phyloP scores from a whole-genome alignment of 2,329 filamentous ascomycete genomes.

The Alternaria conjuncta region DNA sequence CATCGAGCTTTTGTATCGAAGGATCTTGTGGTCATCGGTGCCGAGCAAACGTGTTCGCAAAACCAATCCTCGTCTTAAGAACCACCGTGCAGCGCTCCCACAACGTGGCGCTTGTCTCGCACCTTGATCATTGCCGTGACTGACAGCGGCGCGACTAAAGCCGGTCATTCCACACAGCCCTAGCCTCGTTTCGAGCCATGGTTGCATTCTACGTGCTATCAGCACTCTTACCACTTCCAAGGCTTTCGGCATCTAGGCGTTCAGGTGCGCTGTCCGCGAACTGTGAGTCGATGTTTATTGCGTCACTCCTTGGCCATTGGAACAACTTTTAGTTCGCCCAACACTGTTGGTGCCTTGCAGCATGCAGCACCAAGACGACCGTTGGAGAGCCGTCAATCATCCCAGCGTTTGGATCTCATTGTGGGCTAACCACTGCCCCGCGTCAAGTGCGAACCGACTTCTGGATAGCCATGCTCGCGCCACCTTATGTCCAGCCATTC shows the following conservation, averaged over 20 bases:
- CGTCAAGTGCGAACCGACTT: background rate
- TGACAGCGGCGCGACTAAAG: background rate
- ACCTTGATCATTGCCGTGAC: background rate
- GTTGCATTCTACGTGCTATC: background rate
- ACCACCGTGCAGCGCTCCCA: background rate
- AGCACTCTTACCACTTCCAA: background rate
- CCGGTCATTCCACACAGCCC: conserved; percentile 3
- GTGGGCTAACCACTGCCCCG: background rate
- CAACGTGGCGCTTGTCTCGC: background rate
- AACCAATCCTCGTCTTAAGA: background rate
- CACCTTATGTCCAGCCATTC: background rate
- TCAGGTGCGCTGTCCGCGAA: background rate
- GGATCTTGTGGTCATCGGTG: background rate
- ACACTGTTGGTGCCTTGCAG: conserved; percentile 1
- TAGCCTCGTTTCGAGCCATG: background rate
- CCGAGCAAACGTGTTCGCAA: background rate
- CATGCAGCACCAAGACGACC: background rate
- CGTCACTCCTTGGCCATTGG: background rate
- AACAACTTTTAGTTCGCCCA: background rate
- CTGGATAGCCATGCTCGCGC: background rate
- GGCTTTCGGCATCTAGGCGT: background rate
- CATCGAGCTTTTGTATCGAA: background rate
- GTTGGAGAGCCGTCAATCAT: conserved; percentile 1
- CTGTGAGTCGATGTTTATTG: background rate
- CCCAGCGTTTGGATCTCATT: background rate